These are phyloP conservation scores for Pseudogymnoascus sp. DNA, from an alignment of 2,329 filamentous ascomycete genomes.

Conservation along the genomic window DNA sequence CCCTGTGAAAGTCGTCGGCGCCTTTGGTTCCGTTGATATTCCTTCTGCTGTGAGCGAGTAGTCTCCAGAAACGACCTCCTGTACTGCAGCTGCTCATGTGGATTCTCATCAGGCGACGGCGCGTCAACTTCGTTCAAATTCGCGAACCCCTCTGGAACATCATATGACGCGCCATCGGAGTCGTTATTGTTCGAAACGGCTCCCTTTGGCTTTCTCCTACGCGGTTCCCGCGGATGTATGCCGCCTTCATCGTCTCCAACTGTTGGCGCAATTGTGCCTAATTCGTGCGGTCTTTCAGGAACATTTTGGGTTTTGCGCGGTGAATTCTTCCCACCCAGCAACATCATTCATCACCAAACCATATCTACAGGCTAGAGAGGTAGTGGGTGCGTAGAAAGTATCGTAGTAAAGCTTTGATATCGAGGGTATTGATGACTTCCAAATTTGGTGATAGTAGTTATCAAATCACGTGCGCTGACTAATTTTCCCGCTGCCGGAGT, in stretches of 20 bases:
- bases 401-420: not conserved
- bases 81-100: conserved; percentile 13
- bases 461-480: not conserved
- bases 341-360: not conserved
- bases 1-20: not conserved
- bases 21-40: not conserved
- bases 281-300: not conserved
- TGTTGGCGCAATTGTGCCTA: not conserved
- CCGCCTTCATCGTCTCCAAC: not conserved
- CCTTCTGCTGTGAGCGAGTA: conserved; percentile 10
- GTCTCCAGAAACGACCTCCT: conserved; percentile 13
- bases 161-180: not conserved
- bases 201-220: not conserved
- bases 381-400: not conserved
- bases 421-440: not conserved
- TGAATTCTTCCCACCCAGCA: not conserved
- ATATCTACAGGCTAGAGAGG: too few relatives aligned
- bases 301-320: not conserved
- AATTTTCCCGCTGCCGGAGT: not conserved
- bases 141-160: conserved; percentile 11
- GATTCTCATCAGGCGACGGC: conserved; percentile 14
- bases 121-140: conserved; percentile 15
- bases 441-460: not conserved
- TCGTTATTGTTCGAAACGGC: not conserved
- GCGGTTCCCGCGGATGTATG: not conserved